Base-by-base conservation (phyloP, 2,329 filamentous ascomycete genomes). In the Fusarium tjaetaba region DNA sequence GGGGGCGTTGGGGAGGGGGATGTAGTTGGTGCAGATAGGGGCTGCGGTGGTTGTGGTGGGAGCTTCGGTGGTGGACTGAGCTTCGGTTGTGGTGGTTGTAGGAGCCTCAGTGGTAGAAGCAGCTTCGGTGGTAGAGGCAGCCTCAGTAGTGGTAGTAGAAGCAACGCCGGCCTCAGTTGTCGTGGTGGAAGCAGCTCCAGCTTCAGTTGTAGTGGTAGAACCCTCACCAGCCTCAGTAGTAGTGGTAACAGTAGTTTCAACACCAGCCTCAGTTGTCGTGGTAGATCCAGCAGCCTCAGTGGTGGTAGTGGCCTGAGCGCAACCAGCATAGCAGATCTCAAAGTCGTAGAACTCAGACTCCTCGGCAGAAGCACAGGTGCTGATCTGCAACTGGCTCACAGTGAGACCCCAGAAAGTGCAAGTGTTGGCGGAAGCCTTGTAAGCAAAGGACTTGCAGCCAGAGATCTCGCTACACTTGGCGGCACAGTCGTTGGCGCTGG, bases 1-100 rank as follows among this genome's bases (percentile, higher is more conserved):
- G 38, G 68, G 68, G 0, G 55, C 45, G 36, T 65, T 34, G 18
- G 59, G 30, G 26, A 59, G 26, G 22, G 59, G 45, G 3, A 65
- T 34, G 52, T 65, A 70, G 45, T 42, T 53, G 13, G 65, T 70
- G 67, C 67, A 70, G 41, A 70, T 45, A 13, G 67, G 58, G 9
- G 67, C 65, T 28, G 20, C 42, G 1, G 60, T 34, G 41, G 60
- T 63, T 24, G 60, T 62, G 24, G 59, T 62, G 32, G 60, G 26
- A 22, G 58, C 64, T 16, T 67, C 65, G 3, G 52, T 68, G 8
- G 65, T 61, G 7, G 58, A 52, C 36, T 28, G n/a, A 42, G 46
- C 58, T 14, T 55, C 58, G 24, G 49, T 53, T 6, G 49, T 53
- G 3, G 49, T 53, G 24, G 32, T 53, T 30, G 42, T 18, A 28